These are phyloP conservation scores for Heritiera littoralis DNA, from an alignment of 345 rosid species.

Conservation along the genomic window DNA sequence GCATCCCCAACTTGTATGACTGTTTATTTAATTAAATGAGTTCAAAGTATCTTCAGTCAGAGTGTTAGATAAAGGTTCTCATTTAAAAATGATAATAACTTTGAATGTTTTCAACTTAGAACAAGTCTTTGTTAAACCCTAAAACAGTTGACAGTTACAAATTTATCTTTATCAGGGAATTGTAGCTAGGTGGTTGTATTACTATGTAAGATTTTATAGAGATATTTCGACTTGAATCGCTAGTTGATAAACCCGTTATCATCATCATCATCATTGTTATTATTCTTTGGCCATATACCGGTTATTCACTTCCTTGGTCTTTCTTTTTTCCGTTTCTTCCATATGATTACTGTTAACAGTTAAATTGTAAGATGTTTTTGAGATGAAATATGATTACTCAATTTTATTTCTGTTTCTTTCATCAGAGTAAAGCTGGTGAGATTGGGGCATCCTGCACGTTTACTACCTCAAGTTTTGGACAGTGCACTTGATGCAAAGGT, in stretches of 20 bases:
- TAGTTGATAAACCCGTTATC: background rate
- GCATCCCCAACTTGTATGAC: background rate
- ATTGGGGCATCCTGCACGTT: conserved; percentile 93
- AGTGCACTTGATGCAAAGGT: conserved; percentile 95
- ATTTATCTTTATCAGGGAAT: background rate
- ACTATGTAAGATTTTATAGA: background rate
- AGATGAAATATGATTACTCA: conserved; percentile 13
- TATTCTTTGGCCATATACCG: background rate
- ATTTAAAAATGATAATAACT: background rate
- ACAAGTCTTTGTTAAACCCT: background rate
- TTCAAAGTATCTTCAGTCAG: background rate
- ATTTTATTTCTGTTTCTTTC: conserved; percentile 12
- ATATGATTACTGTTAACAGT: background rate
- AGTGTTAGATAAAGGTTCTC: background rate
- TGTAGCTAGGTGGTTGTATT: background rate
- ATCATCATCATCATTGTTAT: background rate
- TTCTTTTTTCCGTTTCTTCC: conserved; percentile 6
- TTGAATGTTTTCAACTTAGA: background rate
- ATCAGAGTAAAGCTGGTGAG: conserved; percentile 83
- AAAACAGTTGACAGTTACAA: background rate
- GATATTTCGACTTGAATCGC: background rate
- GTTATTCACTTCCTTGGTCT: background rate
- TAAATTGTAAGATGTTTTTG: background rate
- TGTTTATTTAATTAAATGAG: background rate
- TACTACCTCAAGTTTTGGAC: conserved; percentile 89